Percentiles rank a stretch among this genome's conserved stretches.
Conservation (phyloP, 2,329 filamentous ascomycete genomes). For the Cytospora schulzeri region DNA sequence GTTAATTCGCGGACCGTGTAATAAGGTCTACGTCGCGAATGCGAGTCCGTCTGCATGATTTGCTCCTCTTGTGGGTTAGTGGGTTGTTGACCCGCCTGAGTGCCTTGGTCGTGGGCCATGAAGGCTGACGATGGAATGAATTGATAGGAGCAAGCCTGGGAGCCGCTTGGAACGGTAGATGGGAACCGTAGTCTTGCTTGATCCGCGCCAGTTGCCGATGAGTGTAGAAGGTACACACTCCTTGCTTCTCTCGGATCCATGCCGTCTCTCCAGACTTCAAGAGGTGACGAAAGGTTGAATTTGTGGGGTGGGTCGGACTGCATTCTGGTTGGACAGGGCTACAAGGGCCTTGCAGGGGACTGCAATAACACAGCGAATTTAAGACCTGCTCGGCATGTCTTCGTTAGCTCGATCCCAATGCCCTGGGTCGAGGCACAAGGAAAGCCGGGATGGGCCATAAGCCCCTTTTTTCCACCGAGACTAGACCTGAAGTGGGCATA, state of each 20-base stretch:
- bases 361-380: conserved; percentile 24
- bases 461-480: conserved; percentile 1
- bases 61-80: conserved; percentile 9
- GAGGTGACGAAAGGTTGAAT: conserved; percentile 8
- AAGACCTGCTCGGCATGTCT: conserved; percentile 30
- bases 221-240: background rate
- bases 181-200: background rate
- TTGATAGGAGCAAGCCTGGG: background rate
- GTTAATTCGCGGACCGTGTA: conserved; percentile 11
- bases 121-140: conserved; percentile 1
- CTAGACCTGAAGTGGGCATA: conserved; percentile 13
- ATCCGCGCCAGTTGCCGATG: background rate
- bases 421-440: conserved; percentile 27
- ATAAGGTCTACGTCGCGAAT: conserved; percentile 14
- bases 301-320: conserved; percentile 18
- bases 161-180: conserved; percentile 2
- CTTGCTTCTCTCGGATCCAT: background rate
- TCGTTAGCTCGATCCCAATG: conserved; percentile 29
- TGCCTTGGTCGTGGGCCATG: conserved; percentile 9
- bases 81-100: conserved; percentile 13
- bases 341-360: conserved; percentile 15
- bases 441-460: conserved; percentile 18
- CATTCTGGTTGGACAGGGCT: conserved; percentile 14
- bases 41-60: conserved; percentile 11
- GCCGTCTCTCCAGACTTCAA: background rate